Percentiles rank a stretch among this genome's conserved stretches.
These are phyloP conservation scores for Betula pendula DNA, from an alignment of 306 rosid genomes.

Conservation along the genomic window DNA sequence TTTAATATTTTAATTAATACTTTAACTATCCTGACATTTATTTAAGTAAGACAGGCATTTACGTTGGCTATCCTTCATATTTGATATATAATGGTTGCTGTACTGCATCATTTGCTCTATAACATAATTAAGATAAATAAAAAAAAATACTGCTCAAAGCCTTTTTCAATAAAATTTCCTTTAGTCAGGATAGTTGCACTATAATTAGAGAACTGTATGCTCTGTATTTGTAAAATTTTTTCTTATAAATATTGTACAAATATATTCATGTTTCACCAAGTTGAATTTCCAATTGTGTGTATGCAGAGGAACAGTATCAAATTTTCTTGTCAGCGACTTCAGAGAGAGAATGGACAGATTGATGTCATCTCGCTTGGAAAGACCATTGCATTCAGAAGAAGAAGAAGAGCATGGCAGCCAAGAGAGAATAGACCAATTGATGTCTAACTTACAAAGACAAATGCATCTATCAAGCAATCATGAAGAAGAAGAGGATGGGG, in stretches of 20 bases:
- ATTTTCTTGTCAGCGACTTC: constrained; percentile 67
- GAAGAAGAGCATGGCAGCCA: constrained; percentile 33
- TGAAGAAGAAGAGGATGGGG: constrained; percentile 28
- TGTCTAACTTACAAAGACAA: constrained; percentile 32
- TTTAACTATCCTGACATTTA: too few species aligned
- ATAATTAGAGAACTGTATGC: neutral
- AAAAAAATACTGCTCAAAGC: too few species aligned
- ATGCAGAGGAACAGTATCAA: constrained; percentile 79
- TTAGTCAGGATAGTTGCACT: neutral
- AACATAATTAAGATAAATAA: too few species aligned
- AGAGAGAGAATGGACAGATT: constrained; percentile 68
- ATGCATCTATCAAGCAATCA: constrained; percentile 10
- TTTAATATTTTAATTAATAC: too few species aligned
- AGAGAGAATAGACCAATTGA: constrained; percentile 28
- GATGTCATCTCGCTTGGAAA: constrained; percentile 60
- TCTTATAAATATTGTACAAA: neutral
- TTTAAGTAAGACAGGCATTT: too few species aligned
- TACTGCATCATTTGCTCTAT: neutral
- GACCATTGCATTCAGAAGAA: constrained; percentile 39
- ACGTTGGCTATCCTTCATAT: neutral
- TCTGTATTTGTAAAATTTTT: neutral
- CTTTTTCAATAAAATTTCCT: too few species aligned
- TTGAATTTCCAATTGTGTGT: constrained; percentile 19
- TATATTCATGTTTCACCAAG: constrained; percentile 9
- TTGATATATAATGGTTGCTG: neutral